These are phyloP conservation scores for Eucalyptus sideroxylon DNA, from an alignment of 345 rosid species.

Conservation along the genomic window DNA sequence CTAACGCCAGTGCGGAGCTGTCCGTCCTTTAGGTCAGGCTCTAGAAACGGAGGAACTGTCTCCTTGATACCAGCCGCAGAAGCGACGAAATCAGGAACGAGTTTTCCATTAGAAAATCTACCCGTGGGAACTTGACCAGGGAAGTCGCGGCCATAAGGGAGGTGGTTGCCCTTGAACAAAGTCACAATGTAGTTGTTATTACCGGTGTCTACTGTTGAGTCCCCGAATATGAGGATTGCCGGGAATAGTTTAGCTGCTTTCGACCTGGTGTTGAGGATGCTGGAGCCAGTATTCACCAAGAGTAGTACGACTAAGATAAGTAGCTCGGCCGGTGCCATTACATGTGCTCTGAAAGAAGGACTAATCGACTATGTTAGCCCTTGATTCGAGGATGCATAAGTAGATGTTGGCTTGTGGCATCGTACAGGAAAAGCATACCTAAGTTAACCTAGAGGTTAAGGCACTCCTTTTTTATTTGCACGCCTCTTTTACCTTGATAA, in stretches of 20 bases:
- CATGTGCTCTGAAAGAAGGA: not conserved
- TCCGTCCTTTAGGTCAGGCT: constrained; percentile 7
- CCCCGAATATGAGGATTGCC: constrained; percentile 19
- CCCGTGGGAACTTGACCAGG: constrained; percentile 21
- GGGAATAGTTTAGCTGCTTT: not conserved
- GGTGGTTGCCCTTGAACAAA: constrained; percentile 3
- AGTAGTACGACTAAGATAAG: not conserved
- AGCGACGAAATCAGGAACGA: constrained; percentile 34
- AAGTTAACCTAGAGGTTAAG: not conserved
- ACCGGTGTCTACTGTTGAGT: constrained; percentile 26
- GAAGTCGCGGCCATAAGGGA: constrained; percentile 33
- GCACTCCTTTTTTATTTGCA: not conserved
- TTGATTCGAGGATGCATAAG: not conserved
- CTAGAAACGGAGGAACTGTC: constrained; percentile 22
- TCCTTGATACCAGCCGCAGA: constrained; percentile 18
- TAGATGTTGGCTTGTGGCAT: not conserved
- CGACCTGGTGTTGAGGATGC: not conserved
- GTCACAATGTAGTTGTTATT: constrained; percentile 20
- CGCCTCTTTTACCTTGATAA: not conserved
- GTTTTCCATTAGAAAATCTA: constrained; percentile 37
- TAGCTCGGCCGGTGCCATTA: not conserved
- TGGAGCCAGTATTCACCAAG: not conserved
- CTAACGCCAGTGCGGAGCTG: constrained; percentile 23
- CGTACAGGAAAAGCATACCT: not conserved
- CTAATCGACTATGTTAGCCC: not conserved